A percentile compares a stretch with the other conserved stretches of the same genome.
Conservation (phyloP, 345 rosid species). For the Crucihimalaya himalaica region DNA sequence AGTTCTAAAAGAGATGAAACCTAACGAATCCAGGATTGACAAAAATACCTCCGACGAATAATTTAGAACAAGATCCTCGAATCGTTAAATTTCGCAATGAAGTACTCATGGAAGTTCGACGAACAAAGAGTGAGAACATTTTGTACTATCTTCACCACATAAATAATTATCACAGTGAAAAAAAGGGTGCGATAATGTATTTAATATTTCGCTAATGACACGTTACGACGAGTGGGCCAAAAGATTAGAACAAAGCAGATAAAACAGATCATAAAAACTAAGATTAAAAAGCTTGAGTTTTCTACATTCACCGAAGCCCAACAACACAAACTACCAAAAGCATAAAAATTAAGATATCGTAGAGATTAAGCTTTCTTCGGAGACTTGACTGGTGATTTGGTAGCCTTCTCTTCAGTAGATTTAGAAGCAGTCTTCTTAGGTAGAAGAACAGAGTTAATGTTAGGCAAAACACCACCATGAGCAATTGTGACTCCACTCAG, state of each 20-base stretch:
- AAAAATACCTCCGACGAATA: slow-evolving; percentile 62
- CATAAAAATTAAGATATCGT: neutral
- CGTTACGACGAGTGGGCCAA: neutral
- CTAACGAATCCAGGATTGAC: neutral
- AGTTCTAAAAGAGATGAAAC: neutral
- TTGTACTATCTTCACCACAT: neutral
- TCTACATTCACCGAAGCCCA: neutral
- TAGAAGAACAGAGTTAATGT: slow-evolving; percentile 69
- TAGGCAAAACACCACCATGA: slow-evolving; percentile 79
- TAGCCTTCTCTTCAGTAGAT: slow-evolving; percentile 48
- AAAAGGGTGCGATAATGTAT: no score
- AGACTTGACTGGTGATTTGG: slow-evolving; percentile 60
- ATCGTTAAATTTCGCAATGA: slow-evolving; percentile 18
- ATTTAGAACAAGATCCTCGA: slow-evolving; percentile 43
- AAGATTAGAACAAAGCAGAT: neutral
- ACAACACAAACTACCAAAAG: neutral
- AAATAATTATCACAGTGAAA: neutral
- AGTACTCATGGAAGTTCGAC: neutral
- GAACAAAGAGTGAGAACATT: slow-evolving; percentile 33
- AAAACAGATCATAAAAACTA: neutral
- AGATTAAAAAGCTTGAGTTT: neutral
- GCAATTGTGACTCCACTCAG: slow-evolving; percentile 76
- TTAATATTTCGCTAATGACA: neutral
- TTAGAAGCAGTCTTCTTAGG: slow-evolving; percentile 62
- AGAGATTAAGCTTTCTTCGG: slow-evolving; percentile 30